Percentiles rank a stretch among this genome's conserved stretches.
Conservation (phyloP, 768 basidiomycete genomes). For the Termitomyces sp. region DNA sequence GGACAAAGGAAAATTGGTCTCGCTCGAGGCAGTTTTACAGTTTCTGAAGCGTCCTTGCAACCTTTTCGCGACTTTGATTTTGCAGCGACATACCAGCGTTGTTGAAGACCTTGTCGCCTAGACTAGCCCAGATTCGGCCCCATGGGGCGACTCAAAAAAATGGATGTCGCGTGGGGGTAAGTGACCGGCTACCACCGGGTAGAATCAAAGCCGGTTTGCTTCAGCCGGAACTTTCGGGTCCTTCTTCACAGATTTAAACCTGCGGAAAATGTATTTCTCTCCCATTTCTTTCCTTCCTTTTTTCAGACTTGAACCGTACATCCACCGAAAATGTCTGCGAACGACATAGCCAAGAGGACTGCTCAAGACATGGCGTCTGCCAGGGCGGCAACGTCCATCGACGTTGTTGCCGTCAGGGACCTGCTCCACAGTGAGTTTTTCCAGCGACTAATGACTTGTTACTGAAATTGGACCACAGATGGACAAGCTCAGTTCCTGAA, state of each 20-base stretch:
- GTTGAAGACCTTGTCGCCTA: neutral
- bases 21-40: neutral
- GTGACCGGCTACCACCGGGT: neutral
- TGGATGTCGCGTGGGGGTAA: neutral
- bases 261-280: neutral
- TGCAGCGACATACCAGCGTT: neutral
- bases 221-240: neutral
- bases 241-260: neutral
- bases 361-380: conserved; percentile 49
- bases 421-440: conserved; percentile 45
- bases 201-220: neutral
- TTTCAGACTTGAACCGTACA: neutral
- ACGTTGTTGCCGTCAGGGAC: conserved; percentile 36
- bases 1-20: neutral
- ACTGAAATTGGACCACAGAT: conserved; percentile 27
- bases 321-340: conserved; percentile 4
- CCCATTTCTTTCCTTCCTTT: neutral
- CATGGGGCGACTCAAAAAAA: neutral
- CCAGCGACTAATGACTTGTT: neutral
- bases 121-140: neutral
- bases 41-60: neutral
- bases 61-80: neutral
- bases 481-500: conserved; percentile 46
- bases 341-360: conserved; percentile 41
- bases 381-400: conserved; percentile 36